Evolutionary conservation across 345 rosid species (phyloP), one percentile per base, ranked within the genome.

Genomic region (Pistacia integerrima): DNA sequence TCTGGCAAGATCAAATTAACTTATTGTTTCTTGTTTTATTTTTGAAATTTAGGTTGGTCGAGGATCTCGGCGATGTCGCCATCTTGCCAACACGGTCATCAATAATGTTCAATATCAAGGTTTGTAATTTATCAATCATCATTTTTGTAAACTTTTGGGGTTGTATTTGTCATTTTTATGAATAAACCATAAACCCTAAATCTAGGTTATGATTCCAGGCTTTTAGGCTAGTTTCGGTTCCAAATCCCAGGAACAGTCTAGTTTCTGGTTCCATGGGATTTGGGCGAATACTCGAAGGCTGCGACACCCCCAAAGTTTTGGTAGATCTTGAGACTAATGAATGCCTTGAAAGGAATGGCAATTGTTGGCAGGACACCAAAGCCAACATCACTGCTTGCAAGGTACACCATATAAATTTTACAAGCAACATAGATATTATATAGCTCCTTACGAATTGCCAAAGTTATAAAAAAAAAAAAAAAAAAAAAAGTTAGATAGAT

Each of bases 71-170:
- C 2, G 98, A 95, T 75, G 91, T 95, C 51, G 89, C 92, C 70
- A 95, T 95, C 64, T 85, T 95, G 82, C 99, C 98, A 54, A 95
- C 99, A 11, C 67, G 81, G 91, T 95, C 71, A 78, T 95, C 56
- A 95, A 95, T 80, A 67, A 90, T 74, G 89, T 83, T 64, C 99
- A 95, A 64, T 95, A 95, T 84, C 88, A 98, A 86, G 97, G 99
- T 93, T 74, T 55, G 77, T 73, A 76, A 64, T 65, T 33, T 41
- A 33, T 30, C 36, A 12, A 38, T 33, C 49, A 44, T 25, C 5
- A 52, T 52, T 52, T 25, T 25, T 25, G 25, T 25, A 25, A 25
- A 25, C 0, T 25, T 25, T 25, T 25, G 25, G 25, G 25, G 1
- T 25, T 25, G 25, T 25, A 25, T 25, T 25, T 25, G 25, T 25